These are phyloP conservation scores for Carex parvula DNA, from an alignment of 176 grass and related monocot species.

Conservation along the genomic window DNA sequence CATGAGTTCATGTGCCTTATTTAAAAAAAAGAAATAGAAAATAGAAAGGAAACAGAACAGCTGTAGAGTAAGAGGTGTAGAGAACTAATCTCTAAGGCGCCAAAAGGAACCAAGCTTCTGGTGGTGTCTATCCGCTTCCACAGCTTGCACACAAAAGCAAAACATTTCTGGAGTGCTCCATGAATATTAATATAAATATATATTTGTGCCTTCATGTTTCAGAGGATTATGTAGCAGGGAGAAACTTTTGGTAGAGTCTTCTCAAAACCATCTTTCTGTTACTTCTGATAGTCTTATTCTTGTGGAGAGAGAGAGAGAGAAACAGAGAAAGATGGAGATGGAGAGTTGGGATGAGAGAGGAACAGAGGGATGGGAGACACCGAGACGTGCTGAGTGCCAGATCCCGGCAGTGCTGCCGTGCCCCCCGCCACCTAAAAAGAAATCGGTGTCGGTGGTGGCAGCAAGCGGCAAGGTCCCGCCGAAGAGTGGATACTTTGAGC, in stretches of 20 bases:
- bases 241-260: neutral
- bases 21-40: too few species aligned
- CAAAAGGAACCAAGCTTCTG: neutral
- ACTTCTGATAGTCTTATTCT: too few species aligned
- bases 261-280: neutral
- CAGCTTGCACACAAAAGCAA: neutral
- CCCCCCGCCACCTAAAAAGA: slow-evolving; percentile 66
- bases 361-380: slow-evolving; percentile 58
- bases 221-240: too few species aligned
- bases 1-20: too few species aligned
- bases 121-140: neutral
- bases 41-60: neutral
- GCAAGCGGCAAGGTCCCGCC: slow-evolving; percentile 38
- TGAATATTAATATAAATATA: too few species aligned
- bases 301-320: neutral
- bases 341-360: neutral
- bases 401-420: slow-evolving; percentile 47
- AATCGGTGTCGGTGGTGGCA: neutral
- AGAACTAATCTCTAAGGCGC: neutral
- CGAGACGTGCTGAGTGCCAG: slow-evolving; percentile 55
- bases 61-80: neutral
- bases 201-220: too few species aligned
- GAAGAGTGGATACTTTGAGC: slow-evolving; percentile 70
- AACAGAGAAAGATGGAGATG: neutral
- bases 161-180: neutral